Conservation (phyloP, 768 basidiomycete species). For the Tremella yokohamensis region DNA sequence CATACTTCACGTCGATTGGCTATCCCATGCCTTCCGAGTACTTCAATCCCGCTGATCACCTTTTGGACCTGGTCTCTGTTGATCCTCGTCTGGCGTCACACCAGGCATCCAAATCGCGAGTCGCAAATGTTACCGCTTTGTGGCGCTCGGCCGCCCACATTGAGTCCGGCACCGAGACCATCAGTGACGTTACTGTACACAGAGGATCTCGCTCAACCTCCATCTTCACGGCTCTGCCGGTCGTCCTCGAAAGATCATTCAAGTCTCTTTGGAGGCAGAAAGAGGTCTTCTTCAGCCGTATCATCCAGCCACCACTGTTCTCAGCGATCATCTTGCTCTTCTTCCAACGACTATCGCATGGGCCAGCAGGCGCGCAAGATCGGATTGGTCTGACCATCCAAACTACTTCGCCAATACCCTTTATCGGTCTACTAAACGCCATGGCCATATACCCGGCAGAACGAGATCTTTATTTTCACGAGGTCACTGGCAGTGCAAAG, state of each 20-base stretch:
- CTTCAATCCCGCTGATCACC: conserved; percentile 61
- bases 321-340: conserved; percentile 50
- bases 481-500: conserved; percentile 52
- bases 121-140: conserved; percentile 17
- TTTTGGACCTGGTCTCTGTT: conserved; percentile 58
- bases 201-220: conserved; percentile 44
- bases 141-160: conserved; percentile 14
- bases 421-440: conserved; percentile 52
- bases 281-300: conserved; percentile 46
- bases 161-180: conserved; percentile 11
- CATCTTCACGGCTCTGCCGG: conserved; percentile 51
- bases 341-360: conserved; percentile 51
- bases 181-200: neutral
- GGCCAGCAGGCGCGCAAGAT: conserved; percentile 53
- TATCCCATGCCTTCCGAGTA: conserved; percentile 49
- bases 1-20: conserved; percentile 51
- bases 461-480: conserved; percentile 54
- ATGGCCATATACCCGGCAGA: conserved; percentile 55
- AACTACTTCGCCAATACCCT: conserved; percentile 47
- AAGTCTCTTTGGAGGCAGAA: conserved; percentile 53
- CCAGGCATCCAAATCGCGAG: conserved; percentile 26
- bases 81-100: conserved; percentile 36
- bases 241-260: conserved; percentile 52
- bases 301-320: conserved; percentile 37
- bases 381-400: conserved; percentile 52